Evolutionary conservation across 225 moss, liverwort and hornwort genomes (phyloP).

Genomic region (Ulota crispa): DNA sequence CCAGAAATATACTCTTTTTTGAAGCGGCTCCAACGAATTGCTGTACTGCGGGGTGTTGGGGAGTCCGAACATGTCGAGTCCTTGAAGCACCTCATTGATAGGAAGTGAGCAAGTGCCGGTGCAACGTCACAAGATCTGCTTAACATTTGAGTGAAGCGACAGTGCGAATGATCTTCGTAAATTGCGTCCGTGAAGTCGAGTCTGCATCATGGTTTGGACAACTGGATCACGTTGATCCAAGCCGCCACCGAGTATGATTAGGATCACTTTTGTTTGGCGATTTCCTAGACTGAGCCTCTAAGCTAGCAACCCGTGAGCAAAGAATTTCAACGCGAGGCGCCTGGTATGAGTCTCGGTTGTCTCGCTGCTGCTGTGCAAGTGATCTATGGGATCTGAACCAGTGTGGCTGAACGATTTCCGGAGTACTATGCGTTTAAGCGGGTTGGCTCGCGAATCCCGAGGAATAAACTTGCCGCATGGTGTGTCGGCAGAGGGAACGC

Average conservation of each 20-base stretch:
- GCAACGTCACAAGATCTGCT: not conserved
- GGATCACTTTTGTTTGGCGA: not conserved
- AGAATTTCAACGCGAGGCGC: not conserved
- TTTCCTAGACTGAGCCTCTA: not conserved
- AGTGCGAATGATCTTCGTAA: not conserved
- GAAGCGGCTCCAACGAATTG: not conserved
- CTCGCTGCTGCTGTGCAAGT: slow-evolving; percentile 2
- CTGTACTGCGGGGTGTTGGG: not conserved
- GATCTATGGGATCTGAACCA: not conserved
- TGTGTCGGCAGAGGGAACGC: not conserved
- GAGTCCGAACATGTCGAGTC: not conserved
- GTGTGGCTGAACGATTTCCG: not conserved
- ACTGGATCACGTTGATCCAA: not conserved
- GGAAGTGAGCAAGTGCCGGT: slow-evolving; percentile 3
- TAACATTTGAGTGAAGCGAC: not conserved
- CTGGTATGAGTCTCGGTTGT: not conserved
- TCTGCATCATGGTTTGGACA: not conserved
- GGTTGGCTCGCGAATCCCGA: not conserved
- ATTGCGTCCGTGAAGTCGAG: not conserved
- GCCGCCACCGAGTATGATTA: not conserved
- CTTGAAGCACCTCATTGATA: not conserved
- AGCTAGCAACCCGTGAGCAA: not conserved
- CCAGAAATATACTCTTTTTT: not conserved
- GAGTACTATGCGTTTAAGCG: not conserved
- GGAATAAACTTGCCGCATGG: not conserved